Conservation (phyloP, 73 alveolate genomes). For the Tetrahymena thermophila region DNA sequence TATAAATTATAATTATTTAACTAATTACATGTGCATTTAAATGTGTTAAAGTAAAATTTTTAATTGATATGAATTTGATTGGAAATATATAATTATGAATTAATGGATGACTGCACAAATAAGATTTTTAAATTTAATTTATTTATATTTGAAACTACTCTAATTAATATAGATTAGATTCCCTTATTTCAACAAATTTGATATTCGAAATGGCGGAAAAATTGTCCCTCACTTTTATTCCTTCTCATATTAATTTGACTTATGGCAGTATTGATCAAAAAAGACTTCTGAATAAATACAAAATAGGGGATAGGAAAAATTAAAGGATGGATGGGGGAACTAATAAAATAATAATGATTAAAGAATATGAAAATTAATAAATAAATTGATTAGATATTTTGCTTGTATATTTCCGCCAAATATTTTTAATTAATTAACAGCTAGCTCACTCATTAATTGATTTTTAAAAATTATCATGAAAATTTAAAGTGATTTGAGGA, state of each 20-base stretch:
- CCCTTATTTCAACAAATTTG: background rate
- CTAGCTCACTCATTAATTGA: background rate
- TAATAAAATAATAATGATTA: background rate
- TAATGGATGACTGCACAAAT: no score
- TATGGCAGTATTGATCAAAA: background rate
- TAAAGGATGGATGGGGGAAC: background rate
- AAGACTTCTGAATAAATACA: background rate
- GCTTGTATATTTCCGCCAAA: background rate
- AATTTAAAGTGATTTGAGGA: background rate
- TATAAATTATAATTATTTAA: no score
- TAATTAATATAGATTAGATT: background rate
- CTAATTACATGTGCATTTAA: no score
- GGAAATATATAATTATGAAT: no score
- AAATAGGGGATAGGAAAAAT: background rate
- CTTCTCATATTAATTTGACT: background rate
- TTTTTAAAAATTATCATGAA: background rate
- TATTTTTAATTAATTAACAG: background rate
- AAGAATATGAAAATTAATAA: background rate
- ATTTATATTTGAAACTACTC: background rate
- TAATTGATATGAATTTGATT: no score
- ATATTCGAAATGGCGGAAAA: background rate
- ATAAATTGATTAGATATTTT: background rate
- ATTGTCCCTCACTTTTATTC: background rate
- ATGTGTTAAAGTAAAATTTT: no score
- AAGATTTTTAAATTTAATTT: no score